Evolutionary conservation across 257 asterid genomes (phyloP).

Genomic region (Solanum tarapatanum): DNA sequence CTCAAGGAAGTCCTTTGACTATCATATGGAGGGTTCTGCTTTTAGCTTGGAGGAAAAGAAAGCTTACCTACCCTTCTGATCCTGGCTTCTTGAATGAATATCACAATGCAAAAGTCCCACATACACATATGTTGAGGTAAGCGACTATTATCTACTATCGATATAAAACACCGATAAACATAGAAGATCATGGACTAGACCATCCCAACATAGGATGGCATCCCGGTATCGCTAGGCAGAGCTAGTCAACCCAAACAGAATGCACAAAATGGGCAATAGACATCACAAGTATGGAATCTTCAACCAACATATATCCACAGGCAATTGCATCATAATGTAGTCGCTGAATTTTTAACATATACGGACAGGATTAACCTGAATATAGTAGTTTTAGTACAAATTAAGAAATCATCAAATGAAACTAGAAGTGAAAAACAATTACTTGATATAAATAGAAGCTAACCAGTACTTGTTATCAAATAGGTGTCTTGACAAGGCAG

Average conservation of each 20-base stretch:
- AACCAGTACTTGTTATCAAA: neutral
- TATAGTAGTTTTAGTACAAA: neutral
- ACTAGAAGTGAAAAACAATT: neutral
- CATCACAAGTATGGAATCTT: neutral
- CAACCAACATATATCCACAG: neutral
- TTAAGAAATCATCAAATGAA: neutral
- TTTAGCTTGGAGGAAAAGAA: constrained; percentile 55
- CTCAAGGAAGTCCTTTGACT: constrained; percentile 78
- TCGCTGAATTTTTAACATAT: neutral
- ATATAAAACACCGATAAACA: neutral
- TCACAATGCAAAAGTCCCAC: constrained; percentile 36
- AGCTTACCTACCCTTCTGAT: constrained; percentile 30
- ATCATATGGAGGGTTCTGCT: constrained; percentile 51
- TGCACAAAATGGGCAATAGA: neutral
- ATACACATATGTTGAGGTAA: constrained; percentile 48
- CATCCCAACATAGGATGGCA: neutral
- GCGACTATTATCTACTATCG: neutral
- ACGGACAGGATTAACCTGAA: neutral
- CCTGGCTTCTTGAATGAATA: constrained; percentile 41
- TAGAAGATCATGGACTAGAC: neutral
- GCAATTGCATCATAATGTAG: neutral
- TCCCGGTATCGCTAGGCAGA: neutral
- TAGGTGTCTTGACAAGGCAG: constrained; percentile 84
- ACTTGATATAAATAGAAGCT: neutral
- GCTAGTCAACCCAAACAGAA: neutral